A percentile compares a stretch with the other conserved stretches of the same genome.
These are phyloP conservation scores for Calycina marina DNA, from an alignment of 2,329 filamentous ascomycete species.

Conservation along the genomic window DNA sequence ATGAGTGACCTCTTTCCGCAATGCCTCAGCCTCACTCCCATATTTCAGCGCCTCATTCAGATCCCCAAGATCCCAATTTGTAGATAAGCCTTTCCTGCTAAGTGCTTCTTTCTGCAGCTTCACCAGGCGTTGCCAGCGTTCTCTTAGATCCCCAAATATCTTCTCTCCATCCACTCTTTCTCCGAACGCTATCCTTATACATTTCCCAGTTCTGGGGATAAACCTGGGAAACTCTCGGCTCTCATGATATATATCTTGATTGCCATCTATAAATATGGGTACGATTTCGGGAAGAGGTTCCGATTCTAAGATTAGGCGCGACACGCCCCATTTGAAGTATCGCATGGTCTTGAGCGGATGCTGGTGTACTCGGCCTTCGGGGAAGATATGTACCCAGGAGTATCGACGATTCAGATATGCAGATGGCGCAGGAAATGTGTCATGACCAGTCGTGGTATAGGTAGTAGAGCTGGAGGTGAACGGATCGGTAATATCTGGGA, in stretches of 20 bases:
- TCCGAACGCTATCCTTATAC: conserved; percentile 63
- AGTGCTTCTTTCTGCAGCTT: conserved; percentile 31
- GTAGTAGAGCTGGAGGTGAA: conserved; percentile 33
- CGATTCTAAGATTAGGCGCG: conserved; percentile 78
- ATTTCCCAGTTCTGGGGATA: conserved; percentile 59
- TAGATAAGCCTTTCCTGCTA: conserved; percentile 18
- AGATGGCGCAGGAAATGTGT: conserved; percentile 57
- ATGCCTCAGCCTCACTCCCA: conserved; percentile 57
- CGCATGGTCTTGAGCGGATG: conserved; percentile 64
- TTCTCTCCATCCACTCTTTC: conserved; percentile 58
- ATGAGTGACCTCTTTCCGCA: conserved; percentile 68
- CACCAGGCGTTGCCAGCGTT: conserved; percentile 57
- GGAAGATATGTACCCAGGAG: conserved; percentile 90
- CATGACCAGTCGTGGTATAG: conserved; percentile 52
- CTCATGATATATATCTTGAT: conserved; percentile 80
- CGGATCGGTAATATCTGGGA: conserved; percentile 31
- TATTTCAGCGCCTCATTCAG: conserved; percentile 51
- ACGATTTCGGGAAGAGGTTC: conserved; percentile 79
- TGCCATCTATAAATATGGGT: conserved; percentile 89
- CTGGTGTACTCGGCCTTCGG: conserved; percentile 90
- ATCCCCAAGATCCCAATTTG: conserved; percentile 36
- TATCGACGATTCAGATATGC: conserved; percentile 54
- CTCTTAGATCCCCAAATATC: conserved; percentile 64
- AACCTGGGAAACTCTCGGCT: conserved; percentile 65
- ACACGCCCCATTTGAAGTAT: conserved; percentile 97